These are phyloP conservation scores for Symbiodinium pilosum DNA, from an alignment of 73 alveolate species.

Conservation along the genomic window DNA sequence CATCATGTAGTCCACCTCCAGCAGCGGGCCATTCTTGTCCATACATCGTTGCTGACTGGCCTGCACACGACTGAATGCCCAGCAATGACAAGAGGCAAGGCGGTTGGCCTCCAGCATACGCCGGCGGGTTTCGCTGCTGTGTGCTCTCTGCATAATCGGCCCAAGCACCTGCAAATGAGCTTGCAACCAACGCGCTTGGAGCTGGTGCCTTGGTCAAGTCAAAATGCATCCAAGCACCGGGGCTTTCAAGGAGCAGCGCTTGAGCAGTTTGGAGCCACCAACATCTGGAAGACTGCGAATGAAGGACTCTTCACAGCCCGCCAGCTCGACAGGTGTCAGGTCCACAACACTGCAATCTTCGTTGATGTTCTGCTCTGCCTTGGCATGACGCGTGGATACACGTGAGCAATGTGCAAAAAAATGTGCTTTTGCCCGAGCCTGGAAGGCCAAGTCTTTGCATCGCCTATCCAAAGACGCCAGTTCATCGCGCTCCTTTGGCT, in stretches of 20 bases:
- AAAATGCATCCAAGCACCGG: background rate
- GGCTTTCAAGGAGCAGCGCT: slow-evolving; percentile 73
- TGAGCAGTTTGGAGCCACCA: background rate
- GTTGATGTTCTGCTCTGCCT: slow-evolving; percentile 87
- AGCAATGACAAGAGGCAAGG: background rate
- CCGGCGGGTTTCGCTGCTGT: slow-evolving; percentile 33
- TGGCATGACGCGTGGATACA: background rate
- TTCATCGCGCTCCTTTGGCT: background rate
- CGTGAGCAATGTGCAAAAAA: background rate
- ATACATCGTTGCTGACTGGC: slow-evolving; percentile 69
- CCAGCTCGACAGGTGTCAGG: slow-evolving; percentile 39
- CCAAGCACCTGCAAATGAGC: too few species aligned
- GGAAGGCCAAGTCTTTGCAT: slow-evolving; percentile 22
- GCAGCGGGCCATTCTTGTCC: slow-evolving; percentile 54
- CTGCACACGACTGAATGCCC: background rate
- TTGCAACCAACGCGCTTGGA: background rate
- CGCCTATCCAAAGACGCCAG: slow-evolving; percentile 43
- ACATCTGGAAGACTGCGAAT: slow-evolving; percentile 32
- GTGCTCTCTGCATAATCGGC: slow-evolving; percentile 71
- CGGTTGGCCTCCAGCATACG: slow-evolving; percentile 31
- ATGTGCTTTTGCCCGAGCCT: background rate
- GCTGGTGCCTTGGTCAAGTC: background rate
- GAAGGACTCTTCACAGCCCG: slow-evolving; percentile 59
- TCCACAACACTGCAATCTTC: slow-evolving; percentile 81
- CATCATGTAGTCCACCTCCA: slow-evolving; percentile 35